These are phyloP conservation scores for Cordyceps tenuipes DNA, from an alignment of 2,329 filamentous ascomycete species.

Conservation along the genomic window DNA sequence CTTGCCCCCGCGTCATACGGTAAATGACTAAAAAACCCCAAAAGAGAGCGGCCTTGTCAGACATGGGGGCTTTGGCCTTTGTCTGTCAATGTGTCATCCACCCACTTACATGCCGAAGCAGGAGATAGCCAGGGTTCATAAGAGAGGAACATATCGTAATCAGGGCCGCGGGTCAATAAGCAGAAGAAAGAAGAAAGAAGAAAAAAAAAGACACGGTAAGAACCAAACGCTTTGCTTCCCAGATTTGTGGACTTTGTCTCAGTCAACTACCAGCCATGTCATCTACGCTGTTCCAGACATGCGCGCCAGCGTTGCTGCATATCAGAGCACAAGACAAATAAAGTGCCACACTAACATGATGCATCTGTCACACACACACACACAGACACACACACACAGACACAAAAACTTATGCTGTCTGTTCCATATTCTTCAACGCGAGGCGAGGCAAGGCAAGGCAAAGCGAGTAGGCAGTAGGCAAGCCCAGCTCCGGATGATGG, in stretches of 20 bases:
- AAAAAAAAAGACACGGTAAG: background rate
- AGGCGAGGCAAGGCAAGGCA: background rate
- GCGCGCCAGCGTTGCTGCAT: constrained; percentile 9
- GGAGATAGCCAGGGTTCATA: background rate
- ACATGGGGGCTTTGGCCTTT: background rate
- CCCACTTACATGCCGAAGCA: background rate
- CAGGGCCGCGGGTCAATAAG: background rate
- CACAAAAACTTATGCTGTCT: background rate
- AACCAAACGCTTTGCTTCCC: background rate
- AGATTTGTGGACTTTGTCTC: constrained; percentile 9
- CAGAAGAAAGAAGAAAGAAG: background rate
- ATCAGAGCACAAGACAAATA: constrained; percentile 9
- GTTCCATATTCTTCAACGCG: constrained; percentile 9
- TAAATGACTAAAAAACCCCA: background rate
- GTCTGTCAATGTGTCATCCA: background rate
- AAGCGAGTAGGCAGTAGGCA: background rate
- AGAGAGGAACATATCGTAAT: background rate
- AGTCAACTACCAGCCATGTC: constrained; percentile 10
- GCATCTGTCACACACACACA: background rate
- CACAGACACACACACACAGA: background rate
- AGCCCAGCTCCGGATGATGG: background rate
- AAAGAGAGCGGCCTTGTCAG: background rate
- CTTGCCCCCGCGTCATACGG: background rate
- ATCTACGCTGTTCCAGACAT: constrained; percentile 11
- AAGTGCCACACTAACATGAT: background rate